A percentile compares a stretch with the other conserved stretches of the same genome.
Evolutionary conservation across 495 filamentous ascomycete species (phyloP).

Genomic region (Xylaria curta): DNA sequence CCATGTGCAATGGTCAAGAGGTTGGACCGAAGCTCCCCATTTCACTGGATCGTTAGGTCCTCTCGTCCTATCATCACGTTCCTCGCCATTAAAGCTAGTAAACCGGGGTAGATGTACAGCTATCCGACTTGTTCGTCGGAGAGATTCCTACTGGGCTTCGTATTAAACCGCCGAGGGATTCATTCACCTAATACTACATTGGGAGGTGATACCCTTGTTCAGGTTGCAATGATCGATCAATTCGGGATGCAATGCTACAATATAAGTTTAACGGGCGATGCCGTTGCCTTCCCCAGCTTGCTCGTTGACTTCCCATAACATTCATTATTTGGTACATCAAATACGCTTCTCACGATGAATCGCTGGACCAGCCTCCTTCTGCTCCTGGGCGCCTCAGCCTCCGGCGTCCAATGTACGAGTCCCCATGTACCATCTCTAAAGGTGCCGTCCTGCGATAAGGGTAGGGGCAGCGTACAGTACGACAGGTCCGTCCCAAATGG

Average conservation of each 20-base stretch:
- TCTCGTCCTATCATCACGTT: background rate
- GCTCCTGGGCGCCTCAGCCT: conserved; percentile 11
- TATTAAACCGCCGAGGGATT: background rate
- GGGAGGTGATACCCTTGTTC: conserved; percentile 10
- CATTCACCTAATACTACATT: conserved; percentile 16
- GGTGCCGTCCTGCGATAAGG: conserved; percentile 38
- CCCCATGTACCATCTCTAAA: conserved; percentile 29
- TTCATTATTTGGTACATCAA: background rate
- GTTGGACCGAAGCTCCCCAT: conserved; percentile 6
- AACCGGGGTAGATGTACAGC: background rate
- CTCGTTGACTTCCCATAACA: background rate
- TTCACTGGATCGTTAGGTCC: background rate
- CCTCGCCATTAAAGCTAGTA: background rate
- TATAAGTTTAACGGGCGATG: conserved; percentile 10
- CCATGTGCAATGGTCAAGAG: background rate
- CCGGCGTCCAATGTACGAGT: conserved; percentile 12
- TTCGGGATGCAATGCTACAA: conserved; percentile 9
- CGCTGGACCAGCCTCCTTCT: conserved; percentile 18
- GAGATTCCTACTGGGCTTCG: background rate
- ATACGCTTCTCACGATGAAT: conserved; percentile 16
- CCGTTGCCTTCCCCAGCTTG: background rate
- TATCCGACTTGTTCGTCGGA: background rate
- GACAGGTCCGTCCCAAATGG: conserved; percentile 36
- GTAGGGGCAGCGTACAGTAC: conserved; percentile 39
- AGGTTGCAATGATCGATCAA: conserved; percentile 13